Conservation (phyloP, 148 eudicot genomes). For the Chenopodium suecicum region DNA sequence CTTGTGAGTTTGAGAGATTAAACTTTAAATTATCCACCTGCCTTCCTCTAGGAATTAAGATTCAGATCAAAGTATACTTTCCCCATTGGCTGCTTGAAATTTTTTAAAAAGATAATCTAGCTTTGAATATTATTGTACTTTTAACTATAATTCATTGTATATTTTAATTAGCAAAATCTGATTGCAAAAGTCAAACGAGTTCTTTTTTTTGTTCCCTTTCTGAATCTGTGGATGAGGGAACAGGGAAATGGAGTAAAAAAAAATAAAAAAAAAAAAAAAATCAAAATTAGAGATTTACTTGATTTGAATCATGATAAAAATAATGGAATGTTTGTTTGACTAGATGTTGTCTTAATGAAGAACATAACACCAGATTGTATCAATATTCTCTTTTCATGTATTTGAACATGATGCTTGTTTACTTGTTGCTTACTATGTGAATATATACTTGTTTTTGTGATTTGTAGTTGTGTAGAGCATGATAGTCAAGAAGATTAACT, state of each 20-base stretch:
- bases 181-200: too few species aligned
- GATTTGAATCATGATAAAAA: neutral
- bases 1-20: neutral
- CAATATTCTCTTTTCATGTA: neutral
- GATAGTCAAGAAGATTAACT: neutral
- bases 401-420: neutral
- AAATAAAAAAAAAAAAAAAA: neutral
- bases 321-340: neutral
- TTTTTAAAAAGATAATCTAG: too few species aligned
- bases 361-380: neutral
- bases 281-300: neutral
- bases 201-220: neutral
- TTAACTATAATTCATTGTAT: too few species aligned
- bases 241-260: neutral
- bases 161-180: too few species aligned
- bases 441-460: neutral
- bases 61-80: too few species aligned
- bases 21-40: neutral
- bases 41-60: too few species aligned
- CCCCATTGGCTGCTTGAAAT: too few species aligned
- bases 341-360: neutral
- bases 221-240: neutral
- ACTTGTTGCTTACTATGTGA: neutral
- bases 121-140: too few species aligned
- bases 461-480: neutral